Percentiles rank a stretch among this genome's conserved stretches.
Conservation (phyloP, 495 filamentous ascomycete genomes). For the Podospora conica region DNA sequence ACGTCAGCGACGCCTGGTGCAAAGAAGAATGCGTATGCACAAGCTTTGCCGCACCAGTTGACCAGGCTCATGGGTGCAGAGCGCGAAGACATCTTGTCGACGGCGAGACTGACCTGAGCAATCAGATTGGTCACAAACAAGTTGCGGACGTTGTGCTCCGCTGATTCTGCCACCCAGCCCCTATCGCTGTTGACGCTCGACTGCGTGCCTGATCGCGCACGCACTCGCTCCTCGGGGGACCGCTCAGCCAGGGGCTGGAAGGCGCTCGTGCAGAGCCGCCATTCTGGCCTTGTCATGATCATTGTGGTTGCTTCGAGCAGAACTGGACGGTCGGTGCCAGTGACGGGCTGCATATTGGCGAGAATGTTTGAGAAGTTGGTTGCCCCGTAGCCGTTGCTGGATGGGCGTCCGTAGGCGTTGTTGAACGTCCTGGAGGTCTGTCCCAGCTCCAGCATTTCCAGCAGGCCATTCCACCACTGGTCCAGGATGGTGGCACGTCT, state of each 20-base stretch:
- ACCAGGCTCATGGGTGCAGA: slow-evolving; percentile 89
- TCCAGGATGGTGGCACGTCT: slow-evolving; percentile 75
- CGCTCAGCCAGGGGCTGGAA: slow-evolving; percentile 53
- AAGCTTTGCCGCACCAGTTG: slow-evolving; percentile 88
- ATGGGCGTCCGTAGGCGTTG: slow-evolving; percentile 50
- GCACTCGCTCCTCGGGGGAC: slow-evolving; percentile 35
- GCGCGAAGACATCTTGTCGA: slow-evolving; percentile 85
- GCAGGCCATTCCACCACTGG: slow-evolving; percentile 90
- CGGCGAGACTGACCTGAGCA: slow-evolving; percentile 79
- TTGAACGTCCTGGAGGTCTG: slow-evolving; percentile 30
- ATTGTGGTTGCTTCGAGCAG: slow-evolving; percentile 80
- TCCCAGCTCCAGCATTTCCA: slow-evolving; percentile 75
- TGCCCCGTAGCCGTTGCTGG: slow-evolving; percentile 10
- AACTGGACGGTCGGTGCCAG: slow-evolving; percentile 54
- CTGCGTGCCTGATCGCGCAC: slow-evolving; percentile 32
- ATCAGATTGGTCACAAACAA: slow-evolving; percentile 83
- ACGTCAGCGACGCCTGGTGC: slow-evolving; percentile 85
- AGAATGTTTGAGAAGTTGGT: slow-evolving; percentile 54
- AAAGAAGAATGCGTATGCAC: slow-evolving; percentile 95
- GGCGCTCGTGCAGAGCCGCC: slow-evolving; percentile 66
- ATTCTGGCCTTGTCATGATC: slow-evolving; percentile 91
- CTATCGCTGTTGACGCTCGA: slow-evolving; percentile 54
- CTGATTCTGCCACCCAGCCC: slow-evolving; percentile 81
- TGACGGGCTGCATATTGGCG: slow-evolving; percentile 25
- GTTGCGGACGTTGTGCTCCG: slow-evolving; percentile 89